Conservation (phyloP, 805 yeast species). For the Grigorovia jiainica region DNA sequence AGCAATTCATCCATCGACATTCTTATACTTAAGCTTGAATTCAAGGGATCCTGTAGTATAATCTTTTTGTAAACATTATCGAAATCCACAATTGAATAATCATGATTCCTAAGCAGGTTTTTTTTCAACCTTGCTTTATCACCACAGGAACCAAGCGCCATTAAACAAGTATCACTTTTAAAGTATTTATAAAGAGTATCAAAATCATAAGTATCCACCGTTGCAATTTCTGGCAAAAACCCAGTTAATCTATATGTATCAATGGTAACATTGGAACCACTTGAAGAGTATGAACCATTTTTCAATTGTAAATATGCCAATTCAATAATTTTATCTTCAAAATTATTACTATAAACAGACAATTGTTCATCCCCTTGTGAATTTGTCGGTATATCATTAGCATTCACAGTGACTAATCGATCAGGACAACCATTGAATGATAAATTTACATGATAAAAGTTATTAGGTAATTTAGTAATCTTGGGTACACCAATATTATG, state of each 20-base stretch:
- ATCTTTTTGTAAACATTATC: slow-evolving; percentile 14
- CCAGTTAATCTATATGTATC: slow-evolving; percentile 61
- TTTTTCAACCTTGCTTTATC: slow-evolving; percentile 22
- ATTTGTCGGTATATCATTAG: slow-evolving; percentile 15
- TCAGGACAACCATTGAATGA: slow-evolving; percentile 23
- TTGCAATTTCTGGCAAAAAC: slow-evolving; percentile 58
- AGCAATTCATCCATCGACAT: slow-evolving; percentile 19
- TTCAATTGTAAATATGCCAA: slow-evolving; percentile 58
- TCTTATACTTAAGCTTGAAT: slow-evolving; percentile 4
- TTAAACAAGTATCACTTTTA: slow-evolving; percentile 26
- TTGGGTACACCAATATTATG: slow-evolving; percentile 10
- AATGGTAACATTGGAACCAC: slow-evolving; percentile 68
- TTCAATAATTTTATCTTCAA: slow-evolving; percentile 41
- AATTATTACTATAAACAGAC: slow-evolving; percentile 9
- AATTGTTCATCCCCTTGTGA: slow-evolving; percentile 9
- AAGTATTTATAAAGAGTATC: slow-evolving; percentile 16
- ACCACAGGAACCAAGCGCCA: slow-evolving; percentile 64
- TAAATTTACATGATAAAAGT: slow-evolving; percentile 14
- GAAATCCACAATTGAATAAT: slow-evolving; percentile 51
- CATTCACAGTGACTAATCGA: slow-evolving; percentile 17
- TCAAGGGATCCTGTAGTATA: slow-evolving; percentile 37
- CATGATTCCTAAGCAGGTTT: slow-evolving; percentile 50
- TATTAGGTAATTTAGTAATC: slow-evolving; percentile 8
- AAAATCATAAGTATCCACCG: slow-evolving; percentile 27
- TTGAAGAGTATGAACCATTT: slow-evolving; percentile 49